Percentiles rank a stretch among this genome's conserved stretches.
phyloP scores from a whole-genome alignment of 2,329 filamentous ascomycete species.

The Beauveria sp. region DNA sequence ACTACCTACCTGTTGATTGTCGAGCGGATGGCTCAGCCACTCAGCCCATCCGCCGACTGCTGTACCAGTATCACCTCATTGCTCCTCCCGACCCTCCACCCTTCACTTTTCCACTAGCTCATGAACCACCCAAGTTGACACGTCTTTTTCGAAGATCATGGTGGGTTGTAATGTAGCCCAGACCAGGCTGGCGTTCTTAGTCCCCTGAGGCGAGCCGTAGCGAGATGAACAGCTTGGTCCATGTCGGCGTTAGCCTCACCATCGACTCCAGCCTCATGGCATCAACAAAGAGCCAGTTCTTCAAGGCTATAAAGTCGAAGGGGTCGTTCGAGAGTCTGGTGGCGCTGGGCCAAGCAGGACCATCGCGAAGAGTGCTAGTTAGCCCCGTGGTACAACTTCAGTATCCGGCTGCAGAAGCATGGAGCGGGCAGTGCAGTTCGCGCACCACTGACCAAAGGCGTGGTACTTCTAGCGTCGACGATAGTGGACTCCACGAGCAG shows the following conservation, averaged over 20 bases:
- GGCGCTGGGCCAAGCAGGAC: not conserved
- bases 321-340: not conserved
- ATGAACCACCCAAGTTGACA: not conserved
- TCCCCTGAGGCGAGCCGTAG: not conserved
- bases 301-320: not conserved
- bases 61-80: not conserved
- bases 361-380: not conserved
- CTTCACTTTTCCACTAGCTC: not conserved
- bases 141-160: not conserved
- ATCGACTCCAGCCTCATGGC: not conserved
- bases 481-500: not conserved
- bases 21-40: not conserved
- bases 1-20: not conserved
- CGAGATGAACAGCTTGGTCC: constrained; percentile 2
- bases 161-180: not conserved
- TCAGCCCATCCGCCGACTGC: not conserved
- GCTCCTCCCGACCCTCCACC: not conserved
- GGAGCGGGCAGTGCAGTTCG: not conserved
- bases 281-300: not conserved
- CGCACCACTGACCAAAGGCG: not conserved
- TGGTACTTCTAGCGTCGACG: not conserved
- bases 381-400: not conserved
- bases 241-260: constrained; percentile 3
- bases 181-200: not conserved
- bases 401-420: not conserved